Evolutionary conservation across 2,329 filamentous ascomycete genomes (phyloP).

Genomic region (Fusarium papillatum): DNA sequence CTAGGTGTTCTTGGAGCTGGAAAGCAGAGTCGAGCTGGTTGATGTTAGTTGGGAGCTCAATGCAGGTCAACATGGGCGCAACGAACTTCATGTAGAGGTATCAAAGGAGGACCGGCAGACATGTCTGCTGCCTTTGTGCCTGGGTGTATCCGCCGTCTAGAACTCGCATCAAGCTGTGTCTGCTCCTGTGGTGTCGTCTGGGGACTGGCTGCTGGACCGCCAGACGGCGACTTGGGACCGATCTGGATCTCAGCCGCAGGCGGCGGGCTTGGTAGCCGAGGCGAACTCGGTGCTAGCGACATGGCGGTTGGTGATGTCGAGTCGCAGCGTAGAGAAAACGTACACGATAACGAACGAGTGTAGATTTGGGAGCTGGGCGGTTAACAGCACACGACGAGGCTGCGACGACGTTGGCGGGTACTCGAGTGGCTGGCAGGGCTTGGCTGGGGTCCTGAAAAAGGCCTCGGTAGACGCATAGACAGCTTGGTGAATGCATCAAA

Average conservation of each 20-base stretch:
- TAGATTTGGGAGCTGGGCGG: constrained; percentile 30
- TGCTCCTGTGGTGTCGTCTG: constrained; percentile 74
- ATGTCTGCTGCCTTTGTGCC: constrained; percentile 95
- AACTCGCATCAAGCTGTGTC: constrained; percentile 77
- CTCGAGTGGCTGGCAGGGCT: constrained; percentile 26
- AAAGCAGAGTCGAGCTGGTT: constrained; percentile 94
- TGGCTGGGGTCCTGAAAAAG: constrained; percentile 14
- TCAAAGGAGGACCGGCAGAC: constrained; percentile 89
- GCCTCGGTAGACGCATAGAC: constrained; percentile 42
- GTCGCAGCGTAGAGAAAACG: constrained; percentile 15
- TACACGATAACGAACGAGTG: constrained; percentile 24
- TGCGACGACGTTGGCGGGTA: constrained; percentile 22
- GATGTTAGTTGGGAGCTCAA: constrained; percentile 24
- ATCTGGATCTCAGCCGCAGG: constrained; percentile 96
- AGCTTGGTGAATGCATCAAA: constrained; percentile 28
- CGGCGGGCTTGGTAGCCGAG: constrained; percentile 93
- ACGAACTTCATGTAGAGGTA: constrained; percentile 86
- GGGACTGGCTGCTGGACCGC: constrained; percentile 66
- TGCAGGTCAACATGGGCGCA: not conserved
- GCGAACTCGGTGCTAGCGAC: constrained; percentile 81
- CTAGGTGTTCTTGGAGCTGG: constrained; percentile 96
- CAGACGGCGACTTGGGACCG: constrained; percentile 80
- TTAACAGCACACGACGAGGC: constrained; percentile 31
- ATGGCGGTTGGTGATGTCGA: constrained; percentile 51
- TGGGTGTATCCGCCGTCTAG: constrained; percentile 88